phyloP scores from a whole-genome alignment of 192 early-diverging fungal species.

The Backusella sp. region DNA sequence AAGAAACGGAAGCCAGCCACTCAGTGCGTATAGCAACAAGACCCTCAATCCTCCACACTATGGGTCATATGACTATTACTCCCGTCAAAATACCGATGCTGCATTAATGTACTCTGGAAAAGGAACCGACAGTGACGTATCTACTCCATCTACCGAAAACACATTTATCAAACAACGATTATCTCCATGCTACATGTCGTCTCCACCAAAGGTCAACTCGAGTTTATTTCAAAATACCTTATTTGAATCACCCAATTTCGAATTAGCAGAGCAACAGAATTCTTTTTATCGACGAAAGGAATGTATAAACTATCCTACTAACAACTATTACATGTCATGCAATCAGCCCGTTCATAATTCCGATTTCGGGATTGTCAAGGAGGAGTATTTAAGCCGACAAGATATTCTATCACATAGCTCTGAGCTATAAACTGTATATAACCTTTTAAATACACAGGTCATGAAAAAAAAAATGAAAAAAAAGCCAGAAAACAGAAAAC shows the following conservation, averaged over 20 bases:
- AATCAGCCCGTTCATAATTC: not conserved
- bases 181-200: not conserved
- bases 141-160: constrained; percentile 8
- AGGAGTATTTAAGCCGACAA: constrained; percentile 5
- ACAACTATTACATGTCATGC: not conserved
- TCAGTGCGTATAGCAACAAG: constrained; percentile 3
- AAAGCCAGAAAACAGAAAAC: not conserved
- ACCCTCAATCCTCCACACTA: not conserved
- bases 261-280: not conserved
- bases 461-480: not conserved
- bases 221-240: not conserved
- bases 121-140: constrained; percentile 1
- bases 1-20: constrained; percentile 14
- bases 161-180: not conserved
- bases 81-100: not conserved
- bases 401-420: not conserved
- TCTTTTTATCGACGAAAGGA: constrained; percentile 1
- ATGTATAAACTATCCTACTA: constrained; percentile 4
- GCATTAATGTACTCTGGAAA: not conserved
- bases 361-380: not conserved
- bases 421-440: not conserved
- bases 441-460: not conserved
- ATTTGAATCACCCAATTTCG: not conserved
- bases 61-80: not conserved
- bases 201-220: not conserved